Conservation (phyloP, 2,329 filamentous ascomycete species). For the Blumeria graminis region DNA sequence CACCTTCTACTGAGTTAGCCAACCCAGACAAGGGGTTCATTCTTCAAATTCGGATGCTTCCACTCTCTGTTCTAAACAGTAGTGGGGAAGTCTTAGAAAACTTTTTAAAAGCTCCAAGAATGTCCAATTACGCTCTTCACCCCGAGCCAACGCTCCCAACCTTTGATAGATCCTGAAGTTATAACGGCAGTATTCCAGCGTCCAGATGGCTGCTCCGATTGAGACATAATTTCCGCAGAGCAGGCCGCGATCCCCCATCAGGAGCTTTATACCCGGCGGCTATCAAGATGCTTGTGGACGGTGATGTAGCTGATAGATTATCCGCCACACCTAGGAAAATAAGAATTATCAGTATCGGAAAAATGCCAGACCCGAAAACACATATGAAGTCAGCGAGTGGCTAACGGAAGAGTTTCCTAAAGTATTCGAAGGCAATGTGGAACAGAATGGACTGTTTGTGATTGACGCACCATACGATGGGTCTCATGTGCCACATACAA, state of each 20-base stretch:
- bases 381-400: background rate
- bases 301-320: background rate
- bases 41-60: background rate
- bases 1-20: background rate
- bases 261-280: background rate
- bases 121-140: background rate
- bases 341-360: background rate
- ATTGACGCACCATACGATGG: too few species aligned
- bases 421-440: background rate
- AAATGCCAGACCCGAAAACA: background rate
- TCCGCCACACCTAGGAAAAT: background rate
- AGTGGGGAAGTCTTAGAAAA: background rate
- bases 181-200: background rate
- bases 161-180: background rate
- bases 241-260: background rate
- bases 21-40: background rate
- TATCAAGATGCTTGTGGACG: background rate
- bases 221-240: background rate
- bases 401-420: background rate
- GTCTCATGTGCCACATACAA: too few species aligned
- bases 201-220: background rate
- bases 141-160: background rate
- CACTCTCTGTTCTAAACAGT: background rate
- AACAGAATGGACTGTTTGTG: too few species aligned
- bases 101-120: background rate